Percentiles rank a stretch among this genome's conserved stretches.
Conservation (phyloP, 805 yeast species). For the Starmera quercuum region DNA sequence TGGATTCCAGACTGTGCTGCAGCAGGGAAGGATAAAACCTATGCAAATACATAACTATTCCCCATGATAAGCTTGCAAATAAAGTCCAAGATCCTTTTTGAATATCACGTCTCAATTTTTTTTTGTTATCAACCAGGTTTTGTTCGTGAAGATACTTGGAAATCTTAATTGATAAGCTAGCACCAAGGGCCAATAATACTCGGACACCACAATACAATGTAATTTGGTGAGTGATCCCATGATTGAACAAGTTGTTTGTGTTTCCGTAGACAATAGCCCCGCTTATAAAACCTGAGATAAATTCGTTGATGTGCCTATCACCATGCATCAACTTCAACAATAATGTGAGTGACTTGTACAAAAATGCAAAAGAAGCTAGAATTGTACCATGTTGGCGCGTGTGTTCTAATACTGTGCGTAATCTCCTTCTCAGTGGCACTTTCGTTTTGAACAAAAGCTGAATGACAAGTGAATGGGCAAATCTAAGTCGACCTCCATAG, state of each 20-base stretch:
- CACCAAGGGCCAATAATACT: slow-evolving; percentile 52
- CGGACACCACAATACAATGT: slow-evolving; percentile 69
- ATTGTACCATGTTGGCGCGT: slow-evolving; percentile 49
- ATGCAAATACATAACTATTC: slow-evolving; percentile 62
- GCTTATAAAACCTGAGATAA: slow-evolving; percentile 29
- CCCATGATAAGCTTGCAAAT: slow-evolving; percentile 66
- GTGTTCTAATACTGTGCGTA: slow-evolving; percentile 39
- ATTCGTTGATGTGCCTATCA: slow-evolving; percentile 17
- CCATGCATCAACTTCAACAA: slow-evolving; percentile 19
- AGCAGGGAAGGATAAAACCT: slow-evolving; percentile 53
- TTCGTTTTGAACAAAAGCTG: slow-evolving; percentile 36
- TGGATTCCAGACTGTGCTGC: slow-evolving; percentile 56
- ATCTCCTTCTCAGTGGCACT: slow-evolving; percentile 29
- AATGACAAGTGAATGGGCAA: slow-evolving; percentile 59
- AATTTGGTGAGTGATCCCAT: slow-evolving; percentile 59
- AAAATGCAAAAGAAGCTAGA: slow-evolving; percentile 46
- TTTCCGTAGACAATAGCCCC: slow-evolving; percentile 36
- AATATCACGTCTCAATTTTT: slow-evolving; percentile 14
- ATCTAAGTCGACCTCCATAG: slow-evolving; percentile 55
- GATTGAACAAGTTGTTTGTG: slow-evolving; percentile 23
- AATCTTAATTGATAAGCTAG: slow-evolving; percentile 15
- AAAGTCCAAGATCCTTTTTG: slow-evolving; percentile 42
- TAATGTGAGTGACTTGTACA: slow-evolving; percentile 35
- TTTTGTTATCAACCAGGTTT: slow-evolving; percentile 3
- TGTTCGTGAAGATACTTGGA: slow-evolving; percentile 2